Percentiles rank a stretch among this genome's conserved stretches.
phyloP scores from a whole-genome alignment of 768 basidiomycete species.

The Flagelloscypha sp. region DNA sequence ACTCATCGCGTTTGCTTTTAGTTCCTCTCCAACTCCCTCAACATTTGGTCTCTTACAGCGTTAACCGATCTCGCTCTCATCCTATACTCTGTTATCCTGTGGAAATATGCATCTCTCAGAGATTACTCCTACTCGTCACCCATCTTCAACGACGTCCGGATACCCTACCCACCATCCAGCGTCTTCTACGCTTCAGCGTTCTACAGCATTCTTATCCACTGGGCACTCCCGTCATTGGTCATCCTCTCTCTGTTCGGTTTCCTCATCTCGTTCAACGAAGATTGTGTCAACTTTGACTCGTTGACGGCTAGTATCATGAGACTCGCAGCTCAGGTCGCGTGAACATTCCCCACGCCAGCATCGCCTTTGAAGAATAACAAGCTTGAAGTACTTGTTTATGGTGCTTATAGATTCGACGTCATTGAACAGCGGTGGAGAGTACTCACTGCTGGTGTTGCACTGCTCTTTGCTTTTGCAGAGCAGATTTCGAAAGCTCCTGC shows the following conservation, averaged over 20 bases:
- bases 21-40: slow-evolving; percentile 60
- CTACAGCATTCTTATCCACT: slow-evolving; percentile 50
- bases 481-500: slow-evolving; percentile 44
- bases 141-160: slow-evolving; percentile 13
- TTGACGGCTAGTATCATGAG: slow-evolving; percentile 59
- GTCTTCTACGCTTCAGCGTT: slow-evolving; percentile 40
- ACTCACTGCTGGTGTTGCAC: slow-evolving; percentile 42
- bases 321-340: slow-evolving; percentile 51
- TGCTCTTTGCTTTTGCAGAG: slow-evolving; percentile 65
- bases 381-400: slow-evolving; percentile 11
- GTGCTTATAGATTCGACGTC: slow-evolving; percentile 37
- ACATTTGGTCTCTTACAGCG: slow-evolving; percentile 50
- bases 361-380: too few species aligned
- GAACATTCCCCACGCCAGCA: too few species aligned
- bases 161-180: slow-evolving; percentile 42
- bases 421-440: slow-evolving; percentile 50
- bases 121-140: slow-evolving; percentile 8
- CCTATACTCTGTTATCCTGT: slow-evolving; percentile 44
- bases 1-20: slow-evolving; percentile 14
- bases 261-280: slow-evolving; percentile 46
- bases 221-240: slow-evolving; percentile 54
- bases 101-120: slow-evolving; percentile 27
- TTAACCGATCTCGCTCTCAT: slow-evolving; percentile 48
- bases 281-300: slow-evolving; percentile 37
- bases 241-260: slow-evolving; percentile 50